Percentiles rank a stretch among this genome's conserved stretches.
These are phyloP conservation scores for Tricholoma sp. DNA, from an alignment of 768 basidiomycete genomes.

Conservation along the genomic window DNA sequence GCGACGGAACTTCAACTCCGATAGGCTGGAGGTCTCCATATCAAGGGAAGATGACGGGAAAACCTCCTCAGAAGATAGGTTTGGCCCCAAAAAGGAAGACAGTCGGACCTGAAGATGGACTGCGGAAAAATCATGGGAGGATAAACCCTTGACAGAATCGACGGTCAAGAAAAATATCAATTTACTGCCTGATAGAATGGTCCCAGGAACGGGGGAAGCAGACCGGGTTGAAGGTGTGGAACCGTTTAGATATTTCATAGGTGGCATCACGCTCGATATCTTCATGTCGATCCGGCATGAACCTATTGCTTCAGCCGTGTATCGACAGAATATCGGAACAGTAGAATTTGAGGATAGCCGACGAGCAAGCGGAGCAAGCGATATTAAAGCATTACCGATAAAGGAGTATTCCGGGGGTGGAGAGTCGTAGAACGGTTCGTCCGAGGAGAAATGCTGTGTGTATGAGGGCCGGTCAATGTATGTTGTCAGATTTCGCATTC, in stretches of 20 bases:
- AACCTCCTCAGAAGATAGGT: constrained; percentile 69
- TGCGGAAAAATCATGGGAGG: constrained; percentile 82
- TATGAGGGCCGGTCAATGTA: constrained; percentile 92
- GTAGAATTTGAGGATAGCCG: constrained; percentile 68
- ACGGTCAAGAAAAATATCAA: constrained; percentile 81
- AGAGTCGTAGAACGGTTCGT: constrained; percentile 89
- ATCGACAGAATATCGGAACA: constrained; percentile 88
- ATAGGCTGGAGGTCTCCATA: constrained; percentile 62
- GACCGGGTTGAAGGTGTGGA: constrained; percentile 68
- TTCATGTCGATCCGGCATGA: constrained; percentile 87
- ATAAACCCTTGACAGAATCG: constrained; percentile 84
- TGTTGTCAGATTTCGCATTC: constrained; percentile 89
- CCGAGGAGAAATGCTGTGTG: constrained; percentile 88
- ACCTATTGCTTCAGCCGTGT: constrained; percentile 93
- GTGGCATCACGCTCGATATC: constrained; percentile 63
- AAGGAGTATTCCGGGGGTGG: constrained; percentile 89
- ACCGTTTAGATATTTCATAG: constrained; percentile 53
- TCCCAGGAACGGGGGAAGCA: constrained; percentile 66
- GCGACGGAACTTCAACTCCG: constrained; percentile 79
- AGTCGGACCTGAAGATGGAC: constrained; percentile 86
- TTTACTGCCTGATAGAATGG: constrained; percentile 71
- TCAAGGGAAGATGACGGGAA: constrained; percentile 74
- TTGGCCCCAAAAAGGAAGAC: constrained; percentile 78
- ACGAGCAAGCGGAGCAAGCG: constrained; percentile 76
- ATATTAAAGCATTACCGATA: constrained; percentile 82